A percentile compares a stretch with the other conserved stretches of the same genome.
Conservation (phyloP, 257 asterid genomes). For the Nicotiana tomentosiformis region DNA sequence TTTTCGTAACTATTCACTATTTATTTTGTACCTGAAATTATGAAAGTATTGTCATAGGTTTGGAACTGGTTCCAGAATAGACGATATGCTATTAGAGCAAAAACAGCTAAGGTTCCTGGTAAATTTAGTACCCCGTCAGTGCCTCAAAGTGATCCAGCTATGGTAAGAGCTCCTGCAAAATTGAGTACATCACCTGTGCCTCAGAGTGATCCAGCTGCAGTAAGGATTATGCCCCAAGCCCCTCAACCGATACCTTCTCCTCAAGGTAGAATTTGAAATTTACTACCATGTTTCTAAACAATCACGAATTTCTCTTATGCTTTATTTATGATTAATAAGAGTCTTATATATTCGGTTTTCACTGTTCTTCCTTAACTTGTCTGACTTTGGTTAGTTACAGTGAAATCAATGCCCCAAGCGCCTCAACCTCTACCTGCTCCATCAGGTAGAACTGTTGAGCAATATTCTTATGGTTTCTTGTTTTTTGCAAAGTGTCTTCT, state of each 20-base stretch:
- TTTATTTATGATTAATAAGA: conserved; percentile 19
- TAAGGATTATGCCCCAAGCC: conserved; percentile 43
- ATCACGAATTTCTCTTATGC: neutral
- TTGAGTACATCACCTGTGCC: conserved; percentile 33
- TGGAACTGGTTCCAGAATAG: conserved; percentile 87
- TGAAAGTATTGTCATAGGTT: conserved; percentile 30
- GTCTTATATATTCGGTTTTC: neutral
- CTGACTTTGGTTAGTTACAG: conserved; percentile 19
- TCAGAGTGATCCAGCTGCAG: conserved; percentile 42
- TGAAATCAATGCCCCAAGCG: conserved; percentile 42
- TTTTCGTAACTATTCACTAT: neutral
- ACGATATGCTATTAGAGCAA: conserved; percentile 79
- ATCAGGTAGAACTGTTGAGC: conserved; percentile 36
- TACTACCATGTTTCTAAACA: neutral
- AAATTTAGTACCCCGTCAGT: conserved; percentile 33
- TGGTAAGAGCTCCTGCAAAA: conserved; percentile 19
- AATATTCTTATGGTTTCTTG: neutral
- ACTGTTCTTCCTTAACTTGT: neutral
- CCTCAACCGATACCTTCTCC: conserved; percentile 37
- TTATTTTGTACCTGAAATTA: neutral
- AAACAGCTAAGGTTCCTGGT: conserved; percentile 46
- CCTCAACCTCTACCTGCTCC: conserved; percentile 49
- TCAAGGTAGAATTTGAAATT: conserved; percentile 5
- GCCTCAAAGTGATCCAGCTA: conserved; percentile 44
- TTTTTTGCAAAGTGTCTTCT: neutral